phyloP scores from a whole-genome alignment of 164 flowering plant species.

The Nymphaea thermarum region DNA sequence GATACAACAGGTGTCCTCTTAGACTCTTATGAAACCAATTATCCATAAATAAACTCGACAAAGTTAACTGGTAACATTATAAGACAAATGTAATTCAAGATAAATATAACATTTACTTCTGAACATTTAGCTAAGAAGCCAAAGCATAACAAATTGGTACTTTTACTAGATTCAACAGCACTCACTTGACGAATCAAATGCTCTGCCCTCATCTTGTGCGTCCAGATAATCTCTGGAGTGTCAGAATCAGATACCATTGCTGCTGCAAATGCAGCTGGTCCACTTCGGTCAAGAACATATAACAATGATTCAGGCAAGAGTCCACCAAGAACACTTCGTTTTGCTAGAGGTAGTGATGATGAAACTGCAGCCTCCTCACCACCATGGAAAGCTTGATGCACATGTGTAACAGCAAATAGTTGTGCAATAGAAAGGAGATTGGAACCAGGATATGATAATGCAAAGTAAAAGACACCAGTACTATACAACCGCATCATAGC shows the following conservation, averaged over 20 bases:
- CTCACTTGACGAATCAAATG: slow-evolving; percentile 87
- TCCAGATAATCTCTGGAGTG: slow-evolving; percentile 99
- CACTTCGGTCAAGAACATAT: slow-evolving; percentile 95
- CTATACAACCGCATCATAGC: slow-evolving; percentile 92
- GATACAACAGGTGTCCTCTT: too few relatives aligned
- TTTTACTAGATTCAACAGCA: not conserved
- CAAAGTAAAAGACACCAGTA: slow-evolving; percentile 96
- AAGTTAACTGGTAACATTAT: too few relatives aligned
- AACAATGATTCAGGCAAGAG: slow-evolving; percentile 94
- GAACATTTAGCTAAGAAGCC: too few relatives aligned
- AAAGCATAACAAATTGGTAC: too few relatives aligned
- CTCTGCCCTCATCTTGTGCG: slow-evolving; percentile 98
- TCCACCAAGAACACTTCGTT: slow-evolving; percentile 95
- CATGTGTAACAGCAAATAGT: slow-evolving; percentile 85
- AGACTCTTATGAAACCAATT: too few relatives aligned
- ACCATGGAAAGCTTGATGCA: slow-evolving; percentile 98
- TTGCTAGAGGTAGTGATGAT: slow-evolving; percentile 89
- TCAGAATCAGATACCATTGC: slow-evolving; percentile 99
- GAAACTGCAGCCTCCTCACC: slow-evolving; percentile 99
- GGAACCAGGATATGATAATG: slow-evolving; percentile 96
- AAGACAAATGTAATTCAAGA: too few relatives aligned
- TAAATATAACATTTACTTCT: too few relatives aligned
- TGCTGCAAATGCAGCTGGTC: slow-evolving; percentile 92
- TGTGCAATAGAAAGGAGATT: slow-evolving; percentile 89
- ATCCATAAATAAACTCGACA: too few relatives aligned